Percentiles rank a stretch among this genome's conserved stretches.
Conservation (phyloP, 805 yeast genomes). For the Metschnikowia santaceciliae region DNA sequence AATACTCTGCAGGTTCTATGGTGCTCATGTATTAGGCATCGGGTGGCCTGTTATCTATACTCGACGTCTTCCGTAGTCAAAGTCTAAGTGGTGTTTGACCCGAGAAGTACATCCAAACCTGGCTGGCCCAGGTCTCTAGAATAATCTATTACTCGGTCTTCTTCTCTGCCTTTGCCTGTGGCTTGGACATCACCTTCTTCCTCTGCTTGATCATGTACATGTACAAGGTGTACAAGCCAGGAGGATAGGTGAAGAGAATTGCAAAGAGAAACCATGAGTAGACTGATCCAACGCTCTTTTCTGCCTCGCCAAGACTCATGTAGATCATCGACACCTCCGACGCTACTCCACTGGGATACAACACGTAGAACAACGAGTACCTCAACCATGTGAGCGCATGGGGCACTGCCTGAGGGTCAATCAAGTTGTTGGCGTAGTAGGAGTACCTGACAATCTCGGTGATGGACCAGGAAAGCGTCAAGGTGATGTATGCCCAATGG, state of each 20-base stretch:
- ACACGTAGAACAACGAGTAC: conserved; percentile 74
- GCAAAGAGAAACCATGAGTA: conserved; percentile 54
- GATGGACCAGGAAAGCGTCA: conserved; percentile 83
- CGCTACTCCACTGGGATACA: conserved; percentile 91
- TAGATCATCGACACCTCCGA: conserved; percentile 72
- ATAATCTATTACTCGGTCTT: conserved; percentile 9
- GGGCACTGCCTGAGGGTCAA: conserved; percentile 51
- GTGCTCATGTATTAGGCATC: not conserved
- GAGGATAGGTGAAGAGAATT: conserved; percentile 66
- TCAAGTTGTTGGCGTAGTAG: conserved; percentile 71
- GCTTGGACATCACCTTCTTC: conserved; percentile 58
- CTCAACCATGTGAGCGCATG: conserved; percentile 62
- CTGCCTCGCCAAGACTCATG: conserved; percentile 70
- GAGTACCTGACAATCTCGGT: conserved; percentile 91
- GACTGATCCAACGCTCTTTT: conserved; percentile 41
- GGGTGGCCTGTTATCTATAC: not conserved
- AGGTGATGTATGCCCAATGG: conserved; percentile 59
- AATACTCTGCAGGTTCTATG: not conserved
- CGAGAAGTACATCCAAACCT: not conserved
- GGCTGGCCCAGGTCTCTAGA: not conserved
- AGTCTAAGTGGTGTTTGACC: not conserved
- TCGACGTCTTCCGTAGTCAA: not conserved
- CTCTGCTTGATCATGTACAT: conserved; percentile 89
- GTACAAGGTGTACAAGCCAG: conserved; percentile 82
- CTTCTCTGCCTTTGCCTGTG: conserved; percentile 10